These are phyloP conservation scores for Closterium sp. DNA, from an alignment of 139 green algal species.

Conservation along the genomic window DNA sequence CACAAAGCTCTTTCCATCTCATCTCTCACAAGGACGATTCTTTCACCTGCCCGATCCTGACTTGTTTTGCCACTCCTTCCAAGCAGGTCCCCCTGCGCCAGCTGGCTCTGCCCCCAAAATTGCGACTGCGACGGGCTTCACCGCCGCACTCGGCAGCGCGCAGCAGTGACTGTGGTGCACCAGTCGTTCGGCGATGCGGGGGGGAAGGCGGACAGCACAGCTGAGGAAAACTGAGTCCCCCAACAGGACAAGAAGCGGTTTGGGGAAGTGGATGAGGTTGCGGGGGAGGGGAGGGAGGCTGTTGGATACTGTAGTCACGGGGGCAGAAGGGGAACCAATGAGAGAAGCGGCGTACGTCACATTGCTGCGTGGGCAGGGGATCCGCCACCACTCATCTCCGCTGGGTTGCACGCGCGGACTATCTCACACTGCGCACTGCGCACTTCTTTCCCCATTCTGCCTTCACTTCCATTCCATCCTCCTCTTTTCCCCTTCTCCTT, in stretches of 20 bases:
- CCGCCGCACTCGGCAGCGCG: no score
- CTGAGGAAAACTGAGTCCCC: neutral
- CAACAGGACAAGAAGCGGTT: neutral
- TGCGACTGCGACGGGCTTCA: neutral
- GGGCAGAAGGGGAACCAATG: neutral
- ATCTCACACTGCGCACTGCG: neutral
- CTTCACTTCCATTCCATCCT: neutral
- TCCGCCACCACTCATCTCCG: no score
- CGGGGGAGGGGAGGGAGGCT: neutral
- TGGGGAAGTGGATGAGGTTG: no score
- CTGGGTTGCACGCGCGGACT: neutral
- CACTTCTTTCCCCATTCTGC: neutral
- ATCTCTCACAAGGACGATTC: neutral
- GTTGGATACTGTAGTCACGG: neutral
- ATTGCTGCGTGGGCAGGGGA: no score
- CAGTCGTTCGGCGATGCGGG: neutral
- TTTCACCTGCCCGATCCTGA: neutral
- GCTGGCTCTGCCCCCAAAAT: neutral
- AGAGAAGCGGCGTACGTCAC: neutral
- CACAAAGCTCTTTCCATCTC: no score
- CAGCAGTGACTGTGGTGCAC: neutral
- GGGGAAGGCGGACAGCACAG: neutral
- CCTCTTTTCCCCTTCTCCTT: neutral
- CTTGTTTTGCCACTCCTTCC: neutral
- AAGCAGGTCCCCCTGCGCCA: neutral